Percentiles rank a stretch among this genome's conserved stretches.
These are phyloP conservation scores for Trypanosoma platydactyli DNA, from an alignment of 208 protist species.

Conservation along the genomic window DNA sequence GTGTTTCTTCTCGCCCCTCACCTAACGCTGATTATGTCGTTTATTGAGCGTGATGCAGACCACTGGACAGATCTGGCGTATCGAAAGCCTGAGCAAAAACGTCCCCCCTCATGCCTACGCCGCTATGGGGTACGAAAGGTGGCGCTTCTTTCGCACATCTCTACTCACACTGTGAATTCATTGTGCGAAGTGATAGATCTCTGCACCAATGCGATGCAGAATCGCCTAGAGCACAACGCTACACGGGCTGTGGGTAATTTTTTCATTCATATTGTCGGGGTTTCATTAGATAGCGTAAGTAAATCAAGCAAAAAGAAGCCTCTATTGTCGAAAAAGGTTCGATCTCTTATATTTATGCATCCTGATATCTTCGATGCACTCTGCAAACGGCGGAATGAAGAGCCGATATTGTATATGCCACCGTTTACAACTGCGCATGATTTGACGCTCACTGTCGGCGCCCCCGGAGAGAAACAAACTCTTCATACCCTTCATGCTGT, in stretches of 20 bases:
- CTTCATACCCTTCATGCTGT: not conserved
- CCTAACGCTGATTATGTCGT: not conserved
- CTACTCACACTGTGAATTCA: slow-evolving; percentile 5
- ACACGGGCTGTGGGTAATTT: not conserved
- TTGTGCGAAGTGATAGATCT: slow-evolving; percentile 11
- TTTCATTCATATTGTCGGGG: slow-evolving; percentile 7
- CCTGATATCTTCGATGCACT: not conserved
- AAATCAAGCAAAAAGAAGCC: not conserved
- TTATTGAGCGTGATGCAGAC: slow-evolving; percentile 5
- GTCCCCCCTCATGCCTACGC: not conserved
- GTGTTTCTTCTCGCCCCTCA: not conserved
- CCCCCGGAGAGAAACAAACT: not conserved
- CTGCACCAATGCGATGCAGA: slow-evolving; percentile 5
- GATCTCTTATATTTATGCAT: slow-evolving; percentile 2
- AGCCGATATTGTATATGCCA: not conserved
- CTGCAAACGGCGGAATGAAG: not conserved
- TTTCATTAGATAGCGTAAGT: not conserved
- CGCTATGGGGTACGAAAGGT: slow-evolving; percentile 11
- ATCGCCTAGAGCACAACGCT: slow-evolving; percentile 1
- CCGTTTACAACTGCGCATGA: too few species aligned
- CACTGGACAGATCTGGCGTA: slow-evolving; percentile 14
- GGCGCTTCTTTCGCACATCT: slow-evolving; percentile 3
- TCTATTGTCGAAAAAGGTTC: too few species aligned
- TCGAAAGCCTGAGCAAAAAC: slow-evolving; percentile 7
- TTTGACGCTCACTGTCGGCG: too few species aligned